Conservation (phyloP, 176 grass and related monocot species). For the Avena atlantica region DNA sequence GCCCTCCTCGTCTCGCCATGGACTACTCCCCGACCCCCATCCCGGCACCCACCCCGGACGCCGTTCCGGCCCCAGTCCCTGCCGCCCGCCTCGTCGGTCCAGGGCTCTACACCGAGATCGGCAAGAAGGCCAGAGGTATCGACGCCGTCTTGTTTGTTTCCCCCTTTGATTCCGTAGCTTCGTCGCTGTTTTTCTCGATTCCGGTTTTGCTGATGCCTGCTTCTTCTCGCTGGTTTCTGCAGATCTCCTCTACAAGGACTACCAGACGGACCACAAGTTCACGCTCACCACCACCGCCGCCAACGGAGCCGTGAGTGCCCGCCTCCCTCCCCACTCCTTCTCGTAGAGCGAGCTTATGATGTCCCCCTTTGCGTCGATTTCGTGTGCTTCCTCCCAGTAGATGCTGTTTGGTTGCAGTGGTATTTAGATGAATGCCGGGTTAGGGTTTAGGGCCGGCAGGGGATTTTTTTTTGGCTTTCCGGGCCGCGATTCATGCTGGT, state of each 20-base stretch:
- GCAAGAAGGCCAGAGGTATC: conserved; percentile 68
- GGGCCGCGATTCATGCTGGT: background rate
- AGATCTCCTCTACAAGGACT: conserved; percentile 82
- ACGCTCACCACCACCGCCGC: conserved; percentile 62
- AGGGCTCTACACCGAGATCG: conserved; percentile 67
- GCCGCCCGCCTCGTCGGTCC: conserved; percentile 32
- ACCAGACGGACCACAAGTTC: conserved; percentile 66
- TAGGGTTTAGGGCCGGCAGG: background rate
- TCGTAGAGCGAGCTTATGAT: background rate
- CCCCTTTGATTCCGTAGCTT: background rate
- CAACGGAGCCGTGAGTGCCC: conserved; percentile 59
- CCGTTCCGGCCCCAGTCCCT: background rate
- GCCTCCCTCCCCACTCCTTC: background rate
- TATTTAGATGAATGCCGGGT: background rate
- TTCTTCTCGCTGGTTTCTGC: background rate
- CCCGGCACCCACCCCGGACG: background rate
- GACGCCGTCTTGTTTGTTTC: background rate
- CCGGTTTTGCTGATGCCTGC: conserved; percentile 26
- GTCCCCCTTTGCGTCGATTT: background rate
- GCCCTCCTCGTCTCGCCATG: conserved; percentile 17
- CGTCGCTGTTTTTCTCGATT: background rate
- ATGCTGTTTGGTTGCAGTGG: background rate
- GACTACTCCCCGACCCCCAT: background rate
- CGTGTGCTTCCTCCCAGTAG: background rate
- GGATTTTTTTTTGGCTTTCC: background rate